Base-by-base conservation (phyloP, 2,329 filamentous ascomycete genomes). In the Hortaea werneckii region DNA sequence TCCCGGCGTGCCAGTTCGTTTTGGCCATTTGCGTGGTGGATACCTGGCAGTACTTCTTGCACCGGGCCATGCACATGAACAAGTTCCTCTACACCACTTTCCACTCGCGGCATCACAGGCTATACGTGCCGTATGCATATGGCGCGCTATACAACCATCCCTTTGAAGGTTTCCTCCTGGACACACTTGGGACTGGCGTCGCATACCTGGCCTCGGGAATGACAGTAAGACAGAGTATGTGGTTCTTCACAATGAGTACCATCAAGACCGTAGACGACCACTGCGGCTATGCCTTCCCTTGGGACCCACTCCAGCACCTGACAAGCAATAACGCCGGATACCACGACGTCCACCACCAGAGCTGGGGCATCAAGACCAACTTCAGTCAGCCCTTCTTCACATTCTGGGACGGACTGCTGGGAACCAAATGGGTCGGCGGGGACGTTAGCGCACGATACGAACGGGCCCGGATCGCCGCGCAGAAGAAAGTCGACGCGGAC, bases 251-350 rank as follows among this genome's bases (percentile, higher is more conserved):
- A 42, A 77, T 80, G 65, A 90, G 85, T 29, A 94, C 87, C 6
- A 80, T 95, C 73, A 98, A 98, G 74, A 96, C 92, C 0, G 87
- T 96, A 27, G 89, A 95, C 61, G 92, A 98, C 63, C 92, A 98
- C 70, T 95, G 90, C 66, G 92, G 92, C 53, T 98, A 96, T 63
- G 76, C 80, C n/a, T 82, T 98, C 50, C 92, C 92, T 1, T 96
- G 85, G 80, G 92, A 98, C 65, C 90, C 90, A 2, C 73, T 96
- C 44, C 89, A 95, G 73, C 82, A 84, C 62, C 75, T 96, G 50
- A 94, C 89, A 39, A 85, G 85, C 64, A 96, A 98, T 74, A 95
- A 96, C 57, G 90, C 92, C 27, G 83, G 82, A 32, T 98, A 96
- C 67, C 92, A 98, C 63, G 92, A 98, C 62, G 90, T 98, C 48